Base-by-base conservation (phyloP, 768 basidiomycete species). In the Boletus tylopilopsis region DNA sequence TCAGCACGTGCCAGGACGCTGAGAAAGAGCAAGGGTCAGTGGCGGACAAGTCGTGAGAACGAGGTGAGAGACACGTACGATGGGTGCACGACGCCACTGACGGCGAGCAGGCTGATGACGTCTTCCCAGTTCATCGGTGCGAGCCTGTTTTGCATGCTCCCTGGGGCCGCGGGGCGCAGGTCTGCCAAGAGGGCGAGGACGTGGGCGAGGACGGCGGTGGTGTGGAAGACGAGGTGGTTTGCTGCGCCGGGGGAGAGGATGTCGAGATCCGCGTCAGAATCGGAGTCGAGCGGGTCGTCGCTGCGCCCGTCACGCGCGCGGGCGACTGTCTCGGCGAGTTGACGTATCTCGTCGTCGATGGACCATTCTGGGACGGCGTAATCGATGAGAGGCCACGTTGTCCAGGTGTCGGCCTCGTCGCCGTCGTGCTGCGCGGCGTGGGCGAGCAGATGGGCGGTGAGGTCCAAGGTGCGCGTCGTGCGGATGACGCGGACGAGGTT, bases 311-410 rank as follows among this genome's bases (percentile, higher is more conserved):
- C 63, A 29, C 30, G 41, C 21, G 10, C 57, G 38, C 56, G 71
- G 35, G 75, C 51, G 24, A 68, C 64, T 12, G 71, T 63, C 18
- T 72, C 66, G 6, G 75, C 74, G 25, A 89, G 58, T 2, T 72
- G 62, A 19, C 66, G 64, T 9, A 90, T 73, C 66, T 90, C 89
- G 54, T 90, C 88, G 40, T 81, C 75, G 19, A 91, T 68, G 9
- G 68, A 68, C 83, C 84, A 90, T 66, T 88, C 82, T 1, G 89
- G 87, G 9, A 78, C 69, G 21, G 75, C 71, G 15, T 87, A 76
- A 57, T 90, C 85, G 16, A 81, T 74, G 43, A 90, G 75, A 1
- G 89, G 89, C 89, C 89, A 91, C 7, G 81, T 73, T 0, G 87
- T 88, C 87, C 86, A 90, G 0, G 69, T 71, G 57, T 85, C 79